Conservation (phyloP, 1,284 basidiomycete genomes). For the Malassezia slooffiae region DNA sequence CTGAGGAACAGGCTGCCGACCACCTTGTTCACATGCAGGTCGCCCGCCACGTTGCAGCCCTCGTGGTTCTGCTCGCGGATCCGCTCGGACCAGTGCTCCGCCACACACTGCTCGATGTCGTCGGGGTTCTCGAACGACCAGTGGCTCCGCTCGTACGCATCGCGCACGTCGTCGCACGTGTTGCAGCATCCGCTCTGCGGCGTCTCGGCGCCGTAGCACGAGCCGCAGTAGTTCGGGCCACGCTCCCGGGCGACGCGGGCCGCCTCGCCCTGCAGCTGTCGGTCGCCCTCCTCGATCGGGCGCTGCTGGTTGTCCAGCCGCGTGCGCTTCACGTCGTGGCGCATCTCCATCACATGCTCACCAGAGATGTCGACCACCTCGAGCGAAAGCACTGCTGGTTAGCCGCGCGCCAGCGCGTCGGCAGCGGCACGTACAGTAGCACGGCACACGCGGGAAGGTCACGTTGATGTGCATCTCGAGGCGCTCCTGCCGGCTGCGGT, state of each 20-base stretch:
- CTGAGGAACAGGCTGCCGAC: constrained; percentile 49
- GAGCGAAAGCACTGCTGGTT: constrained; percentile 48
- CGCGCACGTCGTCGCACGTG: constrained; percentile 85
- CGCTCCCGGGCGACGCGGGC: constrained; percentile 21
- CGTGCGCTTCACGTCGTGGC: constrained; percentile 75
- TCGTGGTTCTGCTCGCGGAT: constrained; percentile 82
- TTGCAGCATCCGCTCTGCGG: constrained; percentile 75
- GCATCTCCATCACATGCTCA: constrained; percentile 62
- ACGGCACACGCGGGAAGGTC: constrained; percentile 91
- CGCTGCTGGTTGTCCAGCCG: constrained; percentile 60
- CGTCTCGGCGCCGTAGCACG: constrained; percentile 81
- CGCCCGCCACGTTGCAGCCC: constrained; percentile 84
- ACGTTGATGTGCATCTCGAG: constrained; percentile 83
- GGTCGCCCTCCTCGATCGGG: constrained; percentile 19
- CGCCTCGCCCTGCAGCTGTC: constrained; percentile 35
- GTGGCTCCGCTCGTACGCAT: constrained; percentile 77
- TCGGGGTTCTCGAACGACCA: constrained; percentile 92
- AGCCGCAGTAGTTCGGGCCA: constrained; percentile 53
- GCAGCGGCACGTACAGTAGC: constrained; percentile 63
- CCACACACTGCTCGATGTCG: constrained; percentile 74
- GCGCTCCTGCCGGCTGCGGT: constrained; percentile 86
- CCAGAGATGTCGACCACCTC: constrained; percentile 98
- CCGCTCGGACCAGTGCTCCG: constrained; percentile 90
- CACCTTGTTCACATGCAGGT: constrained; percentile 91
- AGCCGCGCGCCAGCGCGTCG: too few species aligned